Evolutionary conservation across 768 basidiomycete species (phyloP).

Genomic region (Melanogaster broomeanus): DNA sequence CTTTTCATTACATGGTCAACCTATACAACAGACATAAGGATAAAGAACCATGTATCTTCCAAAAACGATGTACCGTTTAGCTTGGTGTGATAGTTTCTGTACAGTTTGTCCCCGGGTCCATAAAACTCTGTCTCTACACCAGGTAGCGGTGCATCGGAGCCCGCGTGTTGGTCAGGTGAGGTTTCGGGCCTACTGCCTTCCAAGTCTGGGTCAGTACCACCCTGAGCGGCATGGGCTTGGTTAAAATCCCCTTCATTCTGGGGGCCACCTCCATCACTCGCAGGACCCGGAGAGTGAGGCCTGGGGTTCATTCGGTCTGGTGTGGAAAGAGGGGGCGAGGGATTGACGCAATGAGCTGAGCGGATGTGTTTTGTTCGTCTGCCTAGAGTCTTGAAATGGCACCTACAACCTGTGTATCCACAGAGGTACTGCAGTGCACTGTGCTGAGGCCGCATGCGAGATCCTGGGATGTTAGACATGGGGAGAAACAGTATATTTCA

Average conservation of each 20-base stretch:
- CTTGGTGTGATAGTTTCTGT: not conserved
- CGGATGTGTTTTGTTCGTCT: not conserved
- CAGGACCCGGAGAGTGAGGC: not conserved
- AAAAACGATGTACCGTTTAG: not conserved
- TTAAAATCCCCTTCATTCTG: too few relatives aligned
- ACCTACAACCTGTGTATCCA: not conserved
- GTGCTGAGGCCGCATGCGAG: not conserved
- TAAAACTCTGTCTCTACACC: not conserved
- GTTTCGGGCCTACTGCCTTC: not conserved
- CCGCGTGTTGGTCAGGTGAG: not conserved
- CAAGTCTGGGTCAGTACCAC: too few relatives aligned
- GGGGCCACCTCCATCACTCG: too few relatives aligned
- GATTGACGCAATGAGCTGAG: not conserved
- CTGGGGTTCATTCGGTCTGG: not conserved
- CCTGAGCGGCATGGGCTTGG: too few relatives aligned
- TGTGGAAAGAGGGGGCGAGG: not conserved
- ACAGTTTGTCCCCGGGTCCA: not conserved
- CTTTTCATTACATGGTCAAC: not conserved
- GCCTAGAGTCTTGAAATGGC: not conserved
- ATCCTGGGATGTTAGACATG: too few relatives aligned
- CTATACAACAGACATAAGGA: too few relatives aligned
- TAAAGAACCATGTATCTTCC: too few relatives aligned
- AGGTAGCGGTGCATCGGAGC: too few relatives aligned
- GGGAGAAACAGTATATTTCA: too few relatives aligned
- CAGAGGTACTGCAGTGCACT: not conserved